Conservation (phyloP, 2,329 filamentous ascomycete species). For the Thermoascus crustaceus region DNA sequence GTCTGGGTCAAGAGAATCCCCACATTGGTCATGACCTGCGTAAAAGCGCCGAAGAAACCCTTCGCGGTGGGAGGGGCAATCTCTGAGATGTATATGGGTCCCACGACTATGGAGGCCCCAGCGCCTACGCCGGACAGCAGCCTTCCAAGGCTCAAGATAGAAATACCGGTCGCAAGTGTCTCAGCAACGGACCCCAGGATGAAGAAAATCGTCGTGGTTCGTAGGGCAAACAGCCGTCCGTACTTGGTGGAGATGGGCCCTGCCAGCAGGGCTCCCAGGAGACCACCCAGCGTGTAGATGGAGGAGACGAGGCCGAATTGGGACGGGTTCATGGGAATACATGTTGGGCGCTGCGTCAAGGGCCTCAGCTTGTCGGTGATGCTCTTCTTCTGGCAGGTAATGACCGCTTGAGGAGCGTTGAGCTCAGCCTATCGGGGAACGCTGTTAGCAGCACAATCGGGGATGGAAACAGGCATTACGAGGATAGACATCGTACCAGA, state of each 20-base stretch:
- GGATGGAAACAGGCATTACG: constrained; percentile 1
- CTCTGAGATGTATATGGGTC: constrained; percentile 91
- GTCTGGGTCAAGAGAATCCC: constrained; percentile 79
- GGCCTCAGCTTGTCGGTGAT: constrained; percentile 29
- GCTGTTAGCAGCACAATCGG: background rate
- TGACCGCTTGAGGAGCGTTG: constrained; percentile 88
- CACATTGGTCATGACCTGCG: constrained; percentile 87
- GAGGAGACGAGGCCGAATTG: constrained; percentile 82
- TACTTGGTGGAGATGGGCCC: constrained; percentile 70
- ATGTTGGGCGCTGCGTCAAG: constrained; percentile 48
- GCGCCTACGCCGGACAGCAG: constrained; percentile 75
- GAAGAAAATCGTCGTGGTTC: constrained; percentile 68
- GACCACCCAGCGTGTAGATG: constrained; percentile 81
- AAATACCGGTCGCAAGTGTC: constrained; percentile 60
- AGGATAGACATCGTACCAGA: constrained; percentile 49
- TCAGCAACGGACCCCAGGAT: constrained; percentile 67
- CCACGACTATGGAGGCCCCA: constrained; percentile 83
- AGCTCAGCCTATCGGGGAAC: constrained; percentile 63
- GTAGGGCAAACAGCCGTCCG: constrained; percentile 70
- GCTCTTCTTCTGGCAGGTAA: constrained; percentile 67
- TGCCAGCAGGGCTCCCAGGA: constrained; percentile 70
- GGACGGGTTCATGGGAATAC: constrained; percentile 77
- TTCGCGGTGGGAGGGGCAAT: constrained; percentile 66
- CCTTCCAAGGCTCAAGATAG: constrained; percentile 63
- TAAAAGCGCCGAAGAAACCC: constrained; percentile 72